These are phyloP conservation scores for Annona squamosa DNA, from an alignment of 164 flowering plant genomes.

Conservation along the genomic window DNA sequence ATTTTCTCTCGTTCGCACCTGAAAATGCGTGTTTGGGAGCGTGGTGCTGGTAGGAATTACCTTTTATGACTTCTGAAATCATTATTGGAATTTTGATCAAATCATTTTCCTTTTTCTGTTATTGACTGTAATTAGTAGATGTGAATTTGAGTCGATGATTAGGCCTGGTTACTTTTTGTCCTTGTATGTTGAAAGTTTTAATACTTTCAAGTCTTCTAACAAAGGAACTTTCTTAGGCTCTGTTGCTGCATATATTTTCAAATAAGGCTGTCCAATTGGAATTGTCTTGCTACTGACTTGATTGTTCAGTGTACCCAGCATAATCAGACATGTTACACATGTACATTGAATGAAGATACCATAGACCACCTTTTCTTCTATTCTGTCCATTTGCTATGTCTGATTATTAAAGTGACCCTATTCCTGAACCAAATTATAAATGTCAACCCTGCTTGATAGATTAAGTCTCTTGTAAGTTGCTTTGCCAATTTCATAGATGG, in stretches of 20 bases:
- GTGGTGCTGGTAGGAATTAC: slow-evolving; percentile 76
- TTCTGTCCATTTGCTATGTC: neutral
- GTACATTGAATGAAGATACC: neutral
- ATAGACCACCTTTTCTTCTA: neutral
- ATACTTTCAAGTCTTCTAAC: neutral
- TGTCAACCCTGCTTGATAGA: neutral
- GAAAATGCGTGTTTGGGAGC: slow-evolving; percentile 99
- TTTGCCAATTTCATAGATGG: neutral
- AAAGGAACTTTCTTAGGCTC: neutral
- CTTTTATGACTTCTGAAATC: neutral
- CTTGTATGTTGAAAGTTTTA: neutral
- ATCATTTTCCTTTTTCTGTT: neutral
- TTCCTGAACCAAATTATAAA: neutral
- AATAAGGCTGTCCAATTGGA: neutral
- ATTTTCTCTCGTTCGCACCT: slow-evolving; percentile 74
- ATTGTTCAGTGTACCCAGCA: neutral
- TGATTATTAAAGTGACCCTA: neutral
- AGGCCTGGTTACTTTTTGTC: neutral
- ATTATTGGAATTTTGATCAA: neutral
- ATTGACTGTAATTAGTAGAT: neutral
- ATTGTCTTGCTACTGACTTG: neutral
- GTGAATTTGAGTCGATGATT: neutral
- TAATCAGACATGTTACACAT: neutral
- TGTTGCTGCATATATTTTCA: neutral
- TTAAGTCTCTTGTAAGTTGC: neutral